Conservation (phyloP, 192 early-diverging fungal genomes). For the Dissophora ornata region DNA sequence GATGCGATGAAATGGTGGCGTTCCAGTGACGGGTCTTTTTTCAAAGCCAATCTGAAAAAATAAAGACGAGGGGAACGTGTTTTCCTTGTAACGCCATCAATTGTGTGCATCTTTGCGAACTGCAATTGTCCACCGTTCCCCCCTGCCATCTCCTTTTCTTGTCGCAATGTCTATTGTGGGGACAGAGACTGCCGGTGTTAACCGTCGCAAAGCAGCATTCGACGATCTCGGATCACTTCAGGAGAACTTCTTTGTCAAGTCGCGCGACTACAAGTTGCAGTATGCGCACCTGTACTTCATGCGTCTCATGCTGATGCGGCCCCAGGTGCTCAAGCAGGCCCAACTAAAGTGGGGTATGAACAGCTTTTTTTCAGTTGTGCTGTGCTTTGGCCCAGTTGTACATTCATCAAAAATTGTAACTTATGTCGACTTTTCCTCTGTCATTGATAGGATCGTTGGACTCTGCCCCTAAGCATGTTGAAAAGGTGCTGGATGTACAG, state of each 20-base stretch:
- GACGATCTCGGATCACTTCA: conserved; percentile 34
- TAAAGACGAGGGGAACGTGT: no score
- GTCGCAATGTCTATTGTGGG: conserved; percentile 9
- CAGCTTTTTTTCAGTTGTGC: no score
- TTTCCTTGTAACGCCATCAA: no score
- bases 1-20: no score
- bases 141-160: no score
- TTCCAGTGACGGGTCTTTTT: no score
- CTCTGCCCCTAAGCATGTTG: conserved; percentile 55
- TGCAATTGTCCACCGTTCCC: no score
- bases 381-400: no score
- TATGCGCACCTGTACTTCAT: conserved; percentile 89
- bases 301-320: conserved; percentile 74
- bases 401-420: no score
- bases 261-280: conserved; percentile 80
- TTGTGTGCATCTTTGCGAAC: no score
- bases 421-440: neutral
- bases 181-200: conserved; percentile 18
- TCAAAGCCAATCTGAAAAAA: no score
- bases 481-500: conserved; percentile 80
- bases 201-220: conserved; percentile 33
- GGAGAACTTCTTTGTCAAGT: conserved; percentile 66
- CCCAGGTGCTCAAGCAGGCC: conserved; percentile 69
- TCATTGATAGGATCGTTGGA: conserved; percentile 27
- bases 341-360: conserved; percentile 62